These are phyloP conservation scores for Wickerhamomyces chaumierensis DNA, from an alignment of 805 yeast species.

Conservation along the genomic window DNA sequence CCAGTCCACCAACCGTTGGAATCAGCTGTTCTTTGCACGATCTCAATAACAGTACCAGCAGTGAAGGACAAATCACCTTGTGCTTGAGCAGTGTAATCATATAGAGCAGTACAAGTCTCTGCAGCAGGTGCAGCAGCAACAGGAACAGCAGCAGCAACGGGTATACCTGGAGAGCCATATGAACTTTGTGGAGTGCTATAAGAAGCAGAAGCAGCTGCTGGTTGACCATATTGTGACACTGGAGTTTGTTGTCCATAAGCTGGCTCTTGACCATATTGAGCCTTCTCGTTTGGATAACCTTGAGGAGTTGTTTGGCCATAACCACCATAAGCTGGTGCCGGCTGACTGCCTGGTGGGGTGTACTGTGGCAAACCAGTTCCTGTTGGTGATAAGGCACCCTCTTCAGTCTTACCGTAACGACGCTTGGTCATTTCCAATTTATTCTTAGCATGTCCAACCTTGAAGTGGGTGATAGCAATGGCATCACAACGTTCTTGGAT, in stretches of 20 bases:
- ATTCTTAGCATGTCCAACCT: slow-evolving; percentile 75
- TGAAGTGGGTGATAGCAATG: slow-evolving; percentile 83
- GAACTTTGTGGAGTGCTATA: slow-evolving; percentile 22
- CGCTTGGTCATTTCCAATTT: slow-evolving; percentile 77
- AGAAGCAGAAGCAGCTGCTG: background rate
- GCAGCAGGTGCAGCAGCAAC: slow-evolving; percentile 26
- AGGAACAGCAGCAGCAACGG: slow-evolving; percentile 15
- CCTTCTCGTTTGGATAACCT: slow-evolving; percentile 24
- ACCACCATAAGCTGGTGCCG: slow-evolving; percentile 12
- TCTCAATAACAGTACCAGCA: slow-evolving; percentile 80
- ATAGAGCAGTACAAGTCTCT: slow-evolving; percentile 77
- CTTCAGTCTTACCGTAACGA: slow-evolving; percentile 48
- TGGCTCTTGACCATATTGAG: slow-evolving; percentile 15
- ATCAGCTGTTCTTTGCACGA: slow-evolving; percentile 73
- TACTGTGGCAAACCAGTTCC: slow-evolving; percentile 24
- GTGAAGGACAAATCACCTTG: slow-evolving; percentile 81
- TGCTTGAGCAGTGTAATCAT: slow-evolving; percentile 88
- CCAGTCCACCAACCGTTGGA: slow-evolving; percentile 99
- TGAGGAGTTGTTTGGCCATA: slow-evolving; percentile 21
- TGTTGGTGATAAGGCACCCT: slow-evolving; percentile 21
- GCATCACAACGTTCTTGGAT: slow-evolving; percentile 84
- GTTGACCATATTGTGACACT: slow-evolving; percentile 6
- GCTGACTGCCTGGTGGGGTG: slow-evolving; percentile 24
- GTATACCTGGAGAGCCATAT: slow-evolving; percentile 17
- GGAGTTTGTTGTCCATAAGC: slow-evolving; percentile 16